These are phyloP conservation scores for Xylaria multiplex DNA, from an alignment of 2,329 filamentous ascomycete genomes.

Conservation along the genomic window DNA sequence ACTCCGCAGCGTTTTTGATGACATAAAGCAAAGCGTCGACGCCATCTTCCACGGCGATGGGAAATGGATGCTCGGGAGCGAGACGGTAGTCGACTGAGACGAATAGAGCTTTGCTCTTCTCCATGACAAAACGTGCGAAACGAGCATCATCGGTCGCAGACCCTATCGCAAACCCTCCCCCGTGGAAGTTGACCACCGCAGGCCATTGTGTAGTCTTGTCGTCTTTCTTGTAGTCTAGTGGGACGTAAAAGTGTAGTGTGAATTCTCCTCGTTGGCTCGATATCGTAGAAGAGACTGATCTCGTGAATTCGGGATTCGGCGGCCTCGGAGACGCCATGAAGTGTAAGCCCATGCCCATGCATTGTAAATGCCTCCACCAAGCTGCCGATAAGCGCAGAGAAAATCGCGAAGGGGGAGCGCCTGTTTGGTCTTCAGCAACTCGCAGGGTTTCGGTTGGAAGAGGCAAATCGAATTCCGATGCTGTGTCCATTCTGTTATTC, in stretches of 20 bases:
- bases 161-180: slow-evolving; percentile 73
- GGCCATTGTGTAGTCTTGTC: slow-evolving; percentile 52
- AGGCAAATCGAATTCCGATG: slow-evolving; percentile 25
- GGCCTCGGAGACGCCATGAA: slow-evolving; percentile 69
- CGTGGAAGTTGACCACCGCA: slow-evolving; percentile 73
- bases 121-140: slow-evolving; percentile 65
- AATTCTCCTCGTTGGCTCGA: slow-evolving; percentile 49
- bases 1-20: slow-evolving; percentile 63
- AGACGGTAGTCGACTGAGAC: slow-evolving; percentile 75
- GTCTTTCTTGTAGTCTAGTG: slow-evolving; percentile 50
- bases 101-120: slow-evolving; percentile 65
- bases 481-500: slow-evolving; percentile 36
- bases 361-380: slow-evolving; percentile 75
- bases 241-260: slow-evolving; percentile 56
- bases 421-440: slow-evolving; percentile 43
- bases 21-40: slow-evolving; percentile 72
- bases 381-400: slow-evolving; percentile 70
- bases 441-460: slow-evolving; percentile 38
- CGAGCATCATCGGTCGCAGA: slow-evolving; percentile 70
- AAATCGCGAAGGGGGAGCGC: slow-evolving; percentile 59
- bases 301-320: slow-evolving; percentile 68
- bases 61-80: slow-evolving; percentile 72
- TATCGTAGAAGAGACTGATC: slow-evolving; percentile 61
- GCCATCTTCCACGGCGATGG: slow-evolving; percentile 72
- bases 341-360: slow-evolving; percentile 75